These are phyloP conservation scores for Omphalea diandra DNA, from an alignment of 441 rosid species.

Conservation along the genomic window DNA sequence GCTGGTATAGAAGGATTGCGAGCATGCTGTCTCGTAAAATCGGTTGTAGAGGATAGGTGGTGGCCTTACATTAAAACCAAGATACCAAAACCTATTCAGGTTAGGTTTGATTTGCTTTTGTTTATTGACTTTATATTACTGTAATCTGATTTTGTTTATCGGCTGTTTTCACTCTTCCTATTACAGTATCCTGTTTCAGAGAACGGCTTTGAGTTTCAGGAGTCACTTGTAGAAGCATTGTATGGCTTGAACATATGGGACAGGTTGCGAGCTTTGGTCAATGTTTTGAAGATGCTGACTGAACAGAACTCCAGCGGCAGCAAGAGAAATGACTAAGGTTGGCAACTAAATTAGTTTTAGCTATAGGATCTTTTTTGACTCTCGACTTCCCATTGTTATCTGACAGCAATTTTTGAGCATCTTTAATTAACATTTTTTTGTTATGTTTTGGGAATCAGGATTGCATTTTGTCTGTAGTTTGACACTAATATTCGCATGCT, in stretches of 20 bases:
- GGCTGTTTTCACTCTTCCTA: conserved; percentile 5
- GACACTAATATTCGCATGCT: not conserved
- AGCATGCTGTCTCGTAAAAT: conserved; percentile 92
- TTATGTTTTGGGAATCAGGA: not conserved
- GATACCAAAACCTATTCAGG: conserved; percentile 96
- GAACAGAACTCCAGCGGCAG: conserved; percentile 53
- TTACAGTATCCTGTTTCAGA: conserved; percentile 82
- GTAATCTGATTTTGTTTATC: not conserved
- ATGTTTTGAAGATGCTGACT: conserved; percentile 63
- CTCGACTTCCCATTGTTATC: not conserved
- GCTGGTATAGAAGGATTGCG: conserved; percentile 94
- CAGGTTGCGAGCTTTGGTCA: conserved; percentile 71
- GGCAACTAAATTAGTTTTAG: not conserved
- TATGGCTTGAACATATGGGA: conserved; percentile 90
- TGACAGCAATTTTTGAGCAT: not conserved
- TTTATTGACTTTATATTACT: too few relatives aligned
- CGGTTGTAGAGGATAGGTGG: conserved; percentile 93
- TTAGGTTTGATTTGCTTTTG: conserved; percentile 19
- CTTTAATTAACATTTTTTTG: not conserved
- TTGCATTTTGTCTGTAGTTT: not conserved
- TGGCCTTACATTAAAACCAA: conserved; percentile 90
- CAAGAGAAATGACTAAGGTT: conserved; percentile 45
- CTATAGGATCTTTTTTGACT: not conserved
- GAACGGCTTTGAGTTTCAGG: conserved; percentile 82
- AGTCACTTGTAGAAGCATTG: conserved; percentile 75